These are phyloP conservation scores for Fusarium proliferatum DNA, from an alignment of 2,329 filamentous ascomycete genomes.

Conservation along the genomic window DNA sequence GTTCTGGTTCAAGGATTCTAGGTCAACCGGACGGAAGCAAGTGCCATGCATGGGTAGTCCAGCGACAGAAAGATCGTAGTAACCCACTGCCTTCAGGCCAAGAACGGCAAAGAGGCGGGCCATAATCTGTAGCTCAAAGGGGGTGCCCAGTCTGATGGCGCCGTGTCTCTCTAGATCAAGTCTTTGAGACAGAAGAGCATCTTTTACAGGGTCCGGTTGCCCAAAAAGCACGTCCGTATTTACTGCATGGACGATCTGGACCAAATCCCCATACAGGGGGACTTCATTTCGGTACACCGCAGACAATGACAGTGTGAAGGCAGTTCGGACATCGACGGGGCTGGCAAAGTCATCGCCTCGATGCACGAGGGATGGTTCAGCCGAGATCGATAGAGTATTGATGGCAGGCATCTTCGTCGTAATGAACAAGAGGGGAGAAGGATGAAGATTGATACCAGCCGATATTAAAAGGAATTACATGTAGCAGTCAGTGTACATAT, in stretches of 20 bases:
- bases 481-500: rapidly evolving
- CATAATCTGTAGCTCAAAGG: slow-evolving; percentile 55
- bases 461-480: not conserved
- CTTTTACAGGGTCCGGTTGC: not conserved
- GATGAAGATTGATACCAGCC: not conserved
- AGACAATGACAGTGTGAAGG: slow-evolving; percentile 48
- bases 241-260: slow-evolving; percentile 44
- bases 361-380: not conserved
- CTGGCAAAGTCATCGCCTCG: slow-evolving; percentile 5
- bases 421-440: not conserved
- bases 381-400: not conserved
- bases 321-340: slow-evolving; percentile 37
- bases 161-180: slow-evolving; percentile 51
- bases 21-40: slow-evolving; percentile 57
- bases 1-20: slow-evolving; percentile 45
- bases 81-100: slow-evolving; percentile 61
- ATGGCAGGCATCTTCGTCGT: not conserved
- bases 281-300: slow-evolving; percentile 50
- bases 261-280: slow-evolving; percentile 48
- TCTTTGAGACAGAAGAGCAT: not conserved
- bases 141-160: slow-evolving; percentile 60
- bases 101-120: slow-evolving; percentile 58
- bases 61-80: slow-evolving; percentile 60
- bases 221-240: slow-evolving; percentile 18
- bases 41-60: slow-evolving; percentile 64